Conservation (phyloP, 2,329 filamentous ascomycete genomes). For the Chaetomiaceae sp. region DNA sequence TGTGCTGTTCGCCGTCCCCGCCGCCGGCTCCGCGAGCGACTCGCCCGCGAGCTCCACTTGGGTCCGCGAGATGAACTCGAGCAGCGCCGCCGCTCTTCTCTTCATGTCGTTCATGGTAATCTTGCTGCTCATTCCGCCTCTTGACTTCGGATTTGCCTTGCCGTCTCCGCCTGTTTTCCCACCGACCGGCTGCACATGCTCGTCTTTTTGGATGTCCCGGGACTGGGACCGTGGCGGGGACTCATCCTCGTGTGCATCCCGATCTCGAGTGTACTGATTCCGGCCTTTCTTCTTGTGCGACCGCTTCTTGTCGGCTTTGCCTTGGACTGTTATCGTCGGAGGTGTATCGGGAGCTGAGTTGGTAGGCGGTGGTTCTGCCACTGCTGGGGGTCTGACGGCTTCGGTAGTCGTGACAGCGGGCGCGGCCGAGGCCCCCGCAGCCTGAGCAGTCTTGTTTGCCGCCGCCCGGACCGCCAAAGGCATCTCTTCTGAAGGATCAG, state of each 20-base stretch:
- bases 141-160: slow-evolving; percentile 52
- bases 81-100: slow-evolving; percentile 74
- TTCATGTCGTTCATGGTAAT: slow-evolving; percentile 86
- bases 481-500: slow-evolving; percentile 66
- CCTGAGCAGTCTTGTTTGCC: slow-evolving; percentile 29
- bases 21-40: slow-evolving; percentile 38
- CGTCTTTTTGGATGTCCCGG: slow-evolving; percentile 49
- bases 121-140: slow-evolving; percentile 57
- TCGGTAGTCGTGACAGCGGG: slow-evolving; percentile 21
- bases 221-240: slow-evolving; percentile 53
- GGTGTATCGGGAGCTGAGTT: slow-evolving; percentile 47
- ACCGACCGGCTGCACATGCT: slow-evolving; percentile 30
- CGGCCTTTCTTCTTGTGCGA: slow-evolving; percentile 65
- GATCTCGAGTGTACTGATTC: slow-evolving; percentile 79
- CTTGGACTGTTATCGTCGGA: slow-evolving; percentile 41
- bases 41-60: slow-evolving; percentile 80
- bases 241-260: slow-evolving; percentile 54
- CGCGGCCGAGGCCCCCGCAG: slow-evolving; percentile 19
- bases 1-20: slow-evolving; percentile 25
- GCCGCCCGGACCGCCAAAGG: slow-evolving; percentile 44
- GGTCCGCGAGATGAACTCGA: slow-evolving; percentile 85
- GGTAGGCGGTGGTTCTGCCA: slow-evolving; percentile 40
- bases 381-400: slow-evolving; percentile 10
- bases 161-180: slow-evolving; percentile 36
- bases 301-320: slow-evolving; percentile 55